phyloP scores from a whole-genome alignment of 2,329 filamentous ascomycete genomes.

The Ramularia collo-cygni region DNA sequence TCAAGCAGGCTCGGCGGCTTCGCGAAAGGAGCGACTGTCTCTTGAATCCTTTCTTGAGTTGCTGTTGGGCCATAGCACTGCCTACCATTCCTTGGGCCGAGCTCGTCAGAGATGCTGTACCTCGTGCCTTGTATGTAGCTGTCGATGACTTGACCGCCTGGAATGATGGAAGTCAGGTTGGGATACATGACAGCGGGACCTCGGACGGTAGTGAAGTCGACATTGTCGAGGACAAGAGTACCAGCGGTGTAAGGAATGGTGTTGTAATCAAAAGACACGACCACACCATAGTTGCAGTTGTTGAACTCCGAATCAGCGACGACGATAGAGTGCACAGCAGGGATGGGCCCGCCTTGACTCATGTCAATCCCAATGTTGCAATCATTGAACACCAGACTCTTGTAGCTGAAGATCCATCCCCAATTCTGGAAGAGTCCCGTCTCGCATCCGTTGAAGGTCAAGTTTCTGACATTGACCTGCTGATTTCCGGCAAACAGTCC shows the following conservation, averaged over 20 bases:
- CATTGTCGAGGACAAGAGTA: conserved; percentile 78
- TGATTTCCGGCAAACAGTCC: conserved; percentile 79
- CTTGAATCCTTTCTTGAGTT: conserved; percentile 26
- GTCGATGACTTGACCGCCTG: conserved; percentile 57
- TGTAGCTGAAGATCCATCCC: conserved; percentile 84
- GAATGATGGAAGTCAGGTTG: conserved; percentile 56
- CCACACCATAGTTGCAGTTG: conserved; percentile 68
- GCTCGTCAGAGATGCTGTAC: conserved; percentile 43
- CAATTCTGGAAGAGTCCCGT: conserved; percentile 86
- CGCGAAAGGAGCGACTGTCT: conserved; percentile 36
- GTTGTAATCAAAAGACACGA: conserved; percentile 60
- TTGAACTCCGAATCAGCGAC: conserved; percentile 71
- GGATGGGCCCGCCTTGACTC: conserved; percentile 40
- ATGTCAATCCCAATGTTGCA: conserved; percentile 68
- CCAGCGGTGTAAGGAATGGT: conserved; percentile 64
- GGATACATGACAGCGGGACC: conserved; percentile 56
- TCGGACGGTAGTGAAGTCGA: conserved; percentile 59
- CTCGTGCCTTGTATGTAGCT: conserved; percentile 68
- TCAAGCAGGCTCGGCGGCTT: conserved; percentile 65
- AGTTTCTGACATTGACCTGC: conserved; percentile 78
- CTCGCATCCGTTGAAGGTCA: conserved; percentile 74
- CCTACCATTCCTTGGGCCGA: neutral
- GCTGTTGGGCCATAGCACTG: conserved; percentile 25
- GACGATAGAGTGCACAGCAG: conserved; percentile 72
- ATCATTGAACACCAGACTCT: conserved; percentile 57